A percentile compares a stretch with the other conserved stretches of the same genome.
phyloP scores from a whole-genome alignment of 768 basidiomycete genomes.

The Pulveroboletus sp. region DNA sequence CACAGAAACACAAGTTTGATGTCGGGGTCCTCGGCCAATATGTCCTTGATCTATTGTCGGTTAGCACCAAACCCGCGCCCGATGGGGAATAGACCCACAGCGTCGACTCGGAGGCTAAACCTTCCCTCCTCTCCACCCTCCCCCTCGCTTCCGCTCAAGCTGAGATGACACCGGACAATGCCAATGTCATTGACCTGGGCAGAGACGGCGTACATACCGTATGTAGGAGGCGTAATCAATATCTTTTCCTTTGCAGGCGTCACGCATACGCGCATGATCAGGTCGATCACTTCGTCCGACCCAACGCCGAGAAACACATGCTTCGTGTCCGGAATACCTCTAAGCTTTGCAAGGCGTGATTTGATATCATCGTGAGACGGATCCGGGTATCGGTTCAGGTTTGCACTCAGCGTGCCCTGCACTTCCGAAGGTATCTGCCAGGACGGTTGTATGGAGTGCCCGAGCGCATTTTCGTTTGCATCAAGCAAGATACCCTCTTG shows the following conservation, averaged over 20 bases:
- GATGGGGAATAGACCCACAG: slow-evolving; percentile 46
- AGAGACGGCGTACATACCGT: slow-evolving; percentile 96
- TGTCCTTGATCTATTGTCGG: slow-evolving; percentile 63
- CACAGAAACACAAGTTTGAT: slow-evolving; percentile 95
- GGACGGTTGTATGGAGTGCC: slow-evolving; percentile 65
- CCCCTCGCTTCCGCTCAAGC: slow-evolving; percentile 53
- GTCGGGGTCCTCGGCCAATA: slow-evolving; percentile 62
- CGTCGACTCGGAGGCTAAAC: slow-evolving; percentile 73
- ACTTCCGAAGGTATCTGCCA: slow-evolving; percentile 33
- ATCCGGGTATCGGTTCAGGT: slow-evolving; percentile 91
- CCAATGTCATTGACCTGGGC: slow-evolving; percentile 94
- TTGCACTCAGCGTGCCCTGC: slow-evolving; percentile 40
- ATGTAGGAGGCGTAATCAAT: slow-evolving; percentile 90
- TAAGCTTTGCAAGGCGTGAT: slow-evolving; percentile 64
- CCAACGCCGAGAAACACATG: slow-evolving; percentile 95
- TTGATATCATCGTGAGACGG: slow-evolving; percentile 86
- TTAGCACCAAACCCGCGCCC: neutral
- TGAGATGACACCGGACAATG: slow-evolving; percentile 72
- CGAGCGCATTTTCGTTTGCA: slow-evolving; percentile 96
- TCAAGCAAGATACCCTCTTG: slow-evolving; percentile 88
- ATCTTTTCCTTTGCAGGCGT: slow-evolving; percentile 78
- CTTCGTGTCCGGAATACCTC: slow-evolving; percentile 59
- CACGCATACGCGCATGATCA: slow-evolving; percentile 89
- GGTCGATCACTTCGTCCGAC: slow-evolving; percentile 94
- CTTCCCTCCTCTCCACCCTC: slow-evolving; percentile 71